Percentiles rank a stretch among this genome's conserved stretches.
Evolutionary conservation across 2,329 filamentous ascomycete species (phyloP).

Genomic region (Ceratocystis albifundus): DNA sequence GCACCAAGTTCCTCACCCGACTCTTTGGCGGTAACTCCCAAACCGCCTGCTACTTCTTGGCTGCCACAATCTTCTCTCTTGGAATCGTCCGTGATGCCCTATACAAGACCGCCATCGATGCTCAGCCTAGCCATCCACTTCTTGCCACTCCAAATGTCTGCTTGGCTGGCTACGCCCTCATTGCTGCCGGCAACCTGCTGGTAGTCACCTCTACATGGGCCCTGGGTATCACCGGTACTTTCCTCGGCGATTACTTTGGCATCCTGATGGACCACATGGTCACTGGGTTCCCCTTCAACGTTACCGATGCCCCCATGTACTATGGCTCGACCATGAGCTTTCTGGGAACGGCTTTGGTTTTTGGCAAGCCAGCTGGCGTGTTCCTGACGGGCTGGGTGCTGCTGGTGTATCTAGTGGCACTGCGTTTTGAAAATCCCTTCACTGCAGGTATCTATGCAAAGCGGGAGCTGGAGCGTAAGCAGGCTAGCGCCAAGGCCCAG

Average conservation of each 20-base stretch:
- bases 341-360: slow-evolving; percentile 71
- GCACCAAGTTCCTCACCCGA: slow-evolving; percentile 76
- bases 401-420: slow-evolving; percentile 65
- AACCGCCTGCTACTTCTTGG: slow-evolving; percentile 79
- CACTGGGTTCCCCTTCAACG: slow-evolving; percentile 89
- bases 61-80: slow-evolving; percentile 77
- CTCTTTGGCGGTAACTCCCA: slow-evolving; percentile 69
- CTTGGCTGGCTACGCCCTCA: slow-evolving; percentile 57
- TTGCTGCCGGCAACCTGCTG: slow-evolving; percentile 66
- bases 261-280: slow-evolving; percentile 95
- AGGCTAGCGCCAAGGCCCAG: slow-evolving; percentile 33
- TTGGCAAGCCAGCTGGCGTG: slow-evolving; percentile 77
- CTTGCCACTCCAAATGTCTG: slow-evolving; percentile 50
- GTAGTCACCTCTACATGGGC: slow-evolving; percentile 85
- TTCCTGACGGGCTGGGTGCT: slow-evolving; percentile 64
- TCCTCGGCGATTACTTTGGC: slow-evolving; percentile 96
- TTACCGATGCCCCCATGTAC: slow-evolving; percentile 91
- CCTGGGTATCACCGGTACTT: slow-evolving; percentile 88
- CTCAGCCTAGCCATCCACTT: slow-evolving; percentile 62
- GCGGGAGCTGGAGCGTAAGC: slow-evolving; percentile 49
- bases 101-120: slow-evolving; percentile 71
- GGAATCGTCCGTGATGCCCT: slow-evolving; percentile 80
- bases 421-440: slow-evolving; percentile 87
- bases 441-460: slow-evolving; percentile 82
- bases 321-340: slow-evolving; percentile 89